A percentile compares a stretch with the other conserved stretches of the same genome.
Evolutionary conservation across 805 yeast species (phyloP).

Genomic region (Starmera dryadoides): DNA sequence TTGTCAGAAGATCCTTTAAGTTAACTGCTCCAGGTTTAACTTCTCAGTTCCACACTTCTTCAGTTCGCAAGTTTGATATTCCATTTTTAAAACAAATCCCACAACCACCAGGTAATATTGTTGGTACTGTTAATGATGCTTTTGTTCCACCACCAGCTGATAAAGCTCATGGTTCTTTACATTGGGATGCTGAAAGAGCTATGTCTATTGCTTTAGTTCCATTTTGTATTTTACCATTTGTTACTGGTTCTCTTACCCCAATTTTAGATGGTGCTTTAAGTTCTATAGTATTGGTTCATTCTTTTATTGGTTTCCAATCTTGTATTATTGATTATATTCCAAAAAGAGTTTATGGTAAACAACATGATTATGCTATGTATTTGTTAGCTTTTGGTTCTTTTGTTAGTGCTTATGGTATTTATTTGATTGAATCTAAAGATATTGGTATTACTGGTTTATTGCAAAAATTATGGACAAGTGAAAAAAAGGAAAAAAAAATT

Average conservation of each 20-base stretch:
- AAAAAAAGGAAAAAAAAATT: neutral
- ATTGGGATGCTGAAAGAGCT: constrained; percentile 86
- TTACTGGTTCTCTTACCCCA: constrained; percentile 66
- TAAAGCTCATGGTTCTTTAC: constrained; percentile 74
- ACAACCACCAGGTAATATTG: constrained; percentile 85
- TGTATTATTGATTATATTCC: constrained; percentile 95
- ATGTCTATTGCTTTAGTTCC: constrained; percentile 72
- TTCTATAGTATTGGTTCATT: constrained; percentile 62
- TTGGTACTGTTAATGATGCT: constrained; percentile 93
- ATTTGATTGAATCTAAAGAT: constrained; percentile 61
- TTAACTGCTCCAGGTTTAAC: neutral
- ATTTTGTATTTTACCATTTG: constrained; percentile 64
- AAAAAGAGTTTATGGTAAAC: constrained; percentile 70
- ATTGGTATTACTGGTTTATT: constrained; percentile 71
- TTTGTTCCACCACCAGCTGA: constrained; percentile 56
- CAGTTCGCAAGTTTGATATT: constrained; percentile 29
- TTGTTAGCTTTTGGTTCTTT: constrained; percentile 67
- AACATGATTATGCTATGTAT: constrained; percentile 63
- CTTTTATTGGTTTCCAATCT: constrained; percentile 79
- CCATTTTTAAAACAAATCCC: constrained; percentile 52
- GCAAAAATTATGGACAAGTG: constrained; percentile 49
- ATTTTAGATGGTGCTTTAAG: constrained; percentile 67
- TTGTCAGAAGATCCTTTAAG: neutral
- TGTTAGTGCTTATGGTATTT: constrained; percentile 71
- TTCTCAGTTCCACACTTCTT: constrained; percentile 14